A percentile compares a stretch with the other conserved stretches of the same genome.
Evolutionary conservation across 2,329 filamentous ascomycete genomes (phyloP).

Genomic region (Ophiocordyceps sinensis): DNA sequence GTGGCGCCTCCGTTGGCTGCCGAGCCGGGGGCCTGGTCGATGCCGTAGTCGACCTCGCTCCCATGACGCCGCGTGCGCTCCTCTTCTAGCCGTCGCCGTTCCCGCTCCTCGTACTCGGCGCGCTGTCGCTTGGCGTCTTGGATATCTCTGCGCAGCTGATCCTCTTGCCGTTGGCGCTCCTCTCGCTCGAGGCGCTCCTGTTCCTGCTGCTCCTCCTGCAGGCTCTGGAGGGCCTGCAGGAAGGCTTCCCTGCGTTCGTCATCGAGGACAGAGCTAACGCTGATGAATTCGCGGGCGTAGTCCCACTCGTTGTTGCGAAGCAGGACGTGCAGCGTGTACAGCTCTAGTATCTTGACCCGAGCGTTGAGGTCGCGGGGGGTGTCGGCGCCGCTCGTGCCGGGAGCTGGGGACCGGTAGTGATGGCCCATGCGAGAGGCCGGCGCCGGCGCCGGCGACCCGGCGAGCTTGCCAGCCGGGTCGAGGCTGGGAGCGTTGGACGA

Average conservation of each 20-base stretch:
- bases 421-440: constrained; percentile 19
- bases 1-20: constrained; percentile 11
- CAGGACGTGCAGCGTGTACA: constrained; percentile 92
- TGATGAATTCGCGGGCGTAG: constrained; percentile 84
- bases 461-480: constrained; percentile 52
- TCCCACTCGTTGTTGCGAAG: constrained; percentile 92
- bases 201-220: constrained; percentile 71
- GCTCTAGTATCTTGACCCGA: constrained; percentile 80
- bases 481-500: constrained; percentile 59
- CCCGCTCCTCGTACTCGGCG: constrained; percentile 44
- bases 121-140: constrained; percentile 41
- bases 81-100: constrained; percentile 37
- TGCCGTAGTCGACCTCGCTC: constrained; percentile 55
- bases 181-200: constrained; percentile 51
- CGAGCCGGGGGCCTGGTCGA: constrained; percentile 37
- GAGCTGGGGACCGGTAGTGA: constrained; percentile 30
- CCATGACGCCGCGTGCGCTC: constrained; percentile 32
- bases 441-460: constrained; percentile 24
- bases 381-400: constrained; percentile 50
- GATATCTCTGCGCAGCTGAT: constrained; percentile 38
- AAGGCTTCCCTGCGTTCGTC: constrained; percentile 86
- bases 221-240: constrained; percentile 65
- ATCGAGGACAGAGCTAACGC: constrained; percentile 71
- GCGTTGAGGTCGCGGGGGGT: constrained; percentile 75
- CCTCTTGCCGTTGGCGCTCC: constrained; percentile 40